phyloP scores from a whole-genome alignment of 176 grass and related monocot species.

The bread wheat (Triticum aestivum) region DNA sequence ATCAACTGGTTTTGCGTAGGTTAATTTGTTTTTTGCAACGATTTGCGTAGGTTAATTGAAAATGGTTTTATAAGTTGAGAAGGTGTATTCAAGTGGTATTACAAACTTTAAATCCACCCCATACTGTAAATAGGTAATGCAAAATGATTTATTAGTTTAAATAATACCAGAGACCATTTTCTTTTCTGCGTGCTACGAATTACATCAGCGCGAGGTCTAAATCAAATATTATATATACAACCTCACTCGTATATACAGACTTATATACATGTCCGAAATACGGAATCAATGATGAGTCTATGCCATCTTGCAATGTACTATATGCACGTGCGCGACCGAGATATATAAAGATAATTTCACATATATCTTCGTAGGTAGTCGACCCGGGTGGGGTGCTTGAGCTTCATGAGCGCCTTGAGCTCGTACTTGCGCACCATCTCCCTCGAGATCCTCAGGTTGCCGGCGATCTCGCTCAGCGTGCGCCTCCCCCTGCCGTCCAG shows the following conservation, averaged over 20 bases:
- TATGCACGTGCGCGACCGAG: background rate
- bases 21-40: no score
- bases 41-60: no score
- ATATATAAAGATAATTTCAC: slow-evolving; percentile 9
- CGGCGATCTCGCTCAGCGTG: slow-evolving; percentile 74
- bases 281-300: background rate
- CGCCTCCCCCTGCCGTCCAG: slow-evolving; percentile 76
- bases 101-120: no score
- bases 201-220: background rate
- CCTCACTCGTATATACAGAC: background rate
- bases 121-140: no score
- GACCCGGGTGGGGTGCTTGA: slow-evolving; percentile 81
- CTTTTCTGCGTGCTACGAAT: background rate
- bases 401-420: slow-evolving; percentile 96
- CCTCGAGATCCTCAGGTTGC: slow-evolving; percentile 81
- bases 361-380: slow-evolving; percentile 84
- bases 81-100: no score
- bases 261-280: slow-evolving; percentile 21
- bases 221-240: background rate
- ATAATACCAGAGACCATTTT: background rate
- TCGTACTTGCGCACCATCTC: slow-evolving; percentile 95
- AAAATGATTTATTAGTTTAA: no score
- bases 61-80: no score
- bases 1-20: no score
- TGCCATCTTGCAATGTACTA: background rate